phyloP scores from a whole-genome alignment of 2,329 filamentous ascomycete species.

The Dactylellina sp. region DNA sequence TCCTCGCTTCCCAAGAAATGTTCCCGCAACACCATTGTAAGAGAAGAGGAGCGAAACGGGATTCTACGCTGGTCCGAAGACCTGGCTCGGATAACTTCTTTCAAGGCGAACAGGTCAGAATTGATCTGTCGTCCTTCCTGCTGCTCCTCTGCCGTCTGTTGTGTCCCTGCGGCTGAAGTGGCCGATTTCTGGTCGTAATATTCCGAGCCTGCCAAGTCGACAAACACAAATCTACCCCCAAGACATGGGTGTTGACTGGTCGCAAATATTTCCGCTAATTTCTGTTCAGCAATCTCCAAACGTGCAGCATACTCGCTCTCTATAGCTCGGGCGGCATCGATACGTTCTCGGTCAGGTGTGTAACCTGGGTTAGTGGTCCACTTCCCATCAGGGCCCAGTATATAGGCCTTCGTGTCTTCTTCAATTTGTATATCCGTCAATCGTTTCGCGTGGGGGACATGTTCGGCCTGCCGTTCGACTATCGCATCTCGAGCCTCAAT shows the following conservation, averaged over 20 bases:
- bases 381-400: conserved; percentile 62
- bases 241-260: conserved; percentile 61
- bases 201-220: conserved; percentile 66
- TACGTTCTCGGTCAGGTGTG: conserved; percentile 62
- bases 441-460: conserved; percentile 65
- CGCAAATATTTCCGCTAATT: conserved; percentile 60
- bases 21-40: conserved; percentile 66
- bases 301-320: conserved; percentile 63
- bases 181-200: conserved; percentile 63
- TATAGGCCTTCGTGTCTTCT: conserved; percentile 62
- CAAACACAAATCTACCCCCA: conserved; percentile 65
- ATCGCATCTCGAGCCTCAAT: conserved; percentile 63
- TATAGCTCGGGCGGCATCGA: conserved; percentile 64
- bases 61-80: conserved; percentile 62
- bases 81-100: conserved; percentile 66
- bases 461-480: conserved; percentile 65
- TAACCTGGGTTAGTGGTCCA: conserved; percentile 63
- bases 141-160: conserved; percentile 64
- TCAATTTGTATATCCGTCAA: conserved; percentile 65
- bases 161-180: conserved; percentile 55
- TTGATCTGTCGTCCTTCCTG: conserved; percentile 66
- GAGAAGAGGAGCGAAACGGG: conserved; percentile 64
- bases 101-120: conserved; percentile 65
- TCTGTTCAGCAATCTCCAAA: conserved; percentile 63
- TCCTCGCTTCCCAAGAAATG: conserved; percentile 62